A percentile compares a stretch with the other conserved stretches of the same genome.
These are phyloP conservation scores for Ceratobasidium sp. DNA, from an alignment of 1,284 basidiomycete genomes.

Conservation along the genomic window DNA sequence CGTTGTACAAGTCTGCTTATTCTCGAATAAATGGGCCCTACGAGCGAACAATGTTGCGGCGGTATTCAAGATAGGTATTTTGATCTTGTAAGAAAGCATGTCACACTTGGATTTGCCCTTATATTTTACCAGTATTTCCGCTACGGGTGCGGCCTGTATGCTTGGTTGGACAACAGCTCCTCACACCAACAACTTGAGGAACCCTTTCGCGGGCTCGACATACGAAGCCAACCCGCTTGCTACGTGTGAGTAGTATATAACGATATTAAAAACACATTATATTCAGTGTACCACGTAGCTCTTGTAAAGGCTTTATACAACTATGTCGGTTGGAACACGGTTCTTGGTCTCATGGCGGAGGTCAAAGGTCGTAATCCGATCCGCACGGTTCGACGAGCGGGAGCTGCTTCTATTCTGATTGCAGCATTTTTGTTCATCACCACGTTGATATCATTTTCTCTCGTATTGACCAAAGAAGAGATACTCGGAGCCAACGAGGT, in stretches of 20 bases:
- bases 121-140: neutral
- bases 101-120: neutral
- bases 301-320: conserved; percentile 65
- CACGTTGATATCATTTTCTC: conserved; percentile 46
- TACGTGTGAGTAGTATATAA: neutral
- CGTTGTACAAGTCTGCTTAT: conserved; percentile 37
- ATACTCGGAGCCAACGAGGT: conserved; percentile 56
- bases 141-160: conserved; percentile 59
- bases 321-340: conserved; percentile 62
- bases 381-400: conserved; percentile 62
- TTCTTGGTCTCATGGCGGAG: conserved; percentile 63
- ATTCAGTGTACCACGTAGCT: conserved; percentile 61
- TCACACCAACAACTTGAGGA: conserved; percentile 57
- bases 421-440: neutral
- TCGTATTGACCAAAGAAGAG: conserved; percentile 55
- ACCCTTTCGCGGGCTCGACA: conserved; percentile 60
- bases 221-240: conserved; percentile 54
- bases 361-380: conserved; percentile 60
- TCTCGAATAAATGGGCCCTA: conserved; percentile 49
- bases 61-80: conserved; percentile 46
- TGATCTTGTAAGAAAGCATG: conserved; percentile 44
- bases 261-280: neutral
- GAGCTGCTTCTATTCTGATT: conserved; percentile 52
- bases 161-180: conserved; percentile 54
- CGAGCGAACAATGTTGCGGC: conserved; percentile 46